phyloP scores from a whole-genome alignment of 192 early-diverging fungal genomes.

The Glomus cerebriforme region DNA sequence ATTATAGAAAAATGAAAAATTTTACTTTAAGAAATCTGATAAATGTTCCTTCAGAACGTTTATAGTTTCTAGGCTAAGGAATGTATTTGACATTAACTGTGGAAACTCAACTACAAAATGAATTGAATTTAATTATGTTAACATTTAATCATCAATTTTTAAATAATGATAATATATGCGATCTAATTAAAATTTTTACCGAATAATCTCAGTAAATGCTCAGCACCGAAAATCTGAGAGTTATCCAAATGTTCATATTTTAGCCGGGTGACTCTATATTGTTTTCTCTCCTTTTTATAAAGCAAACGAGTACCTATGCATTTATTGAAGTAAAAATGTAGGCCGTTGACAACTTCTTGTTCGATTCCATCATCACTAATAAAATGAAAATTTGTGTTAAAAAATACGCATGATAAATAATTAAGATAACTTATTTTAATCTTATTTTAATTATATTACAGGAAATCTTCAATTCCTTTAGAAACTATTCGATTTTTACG shows the following conservation, averaged over 20 bases:
- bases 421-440: neutral
- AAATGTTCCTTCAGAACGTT: neutral
- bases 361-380: slow-evolving; percentile 68
- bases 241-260: slow-evolving; percentile 71
- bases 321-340: slow-evolving; percentile 90
- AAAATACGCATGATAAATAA: too few relatives aligned
- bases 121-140: neutral
- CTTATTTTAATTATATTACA: neutral
- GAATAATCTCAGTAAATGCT: slow-evolving; percentile 94
- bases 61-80: neutral
- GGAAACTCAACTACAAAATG: slow-evolving; percentile 3
- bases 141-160: neutral
- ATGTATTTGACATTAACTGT: neutral
- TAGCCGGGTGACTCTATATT: slow-evolving; percentile 85
- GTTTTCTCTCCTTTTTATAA: slow-evolving; percentile 93
- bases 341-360: slow-evolving; percentile 83
- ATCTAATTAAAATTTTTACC: slow-evolving; percentile 52
- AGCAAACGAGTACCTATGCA: slow-evolving; percentile 90
- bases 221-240: slow-evolving; percentile 91
- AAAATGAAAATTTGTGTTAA: neutral
- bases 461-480: slow-evolving; percentile 34
- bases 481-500: slow-evolving; percentile 53
- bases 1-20: neutral
- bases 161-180: neutral
- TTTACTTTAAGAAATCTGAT: neutral